phyloP scores from a whole-genome alignment of 805 yeast species.

The Lipomyces anomalus region DNA sequence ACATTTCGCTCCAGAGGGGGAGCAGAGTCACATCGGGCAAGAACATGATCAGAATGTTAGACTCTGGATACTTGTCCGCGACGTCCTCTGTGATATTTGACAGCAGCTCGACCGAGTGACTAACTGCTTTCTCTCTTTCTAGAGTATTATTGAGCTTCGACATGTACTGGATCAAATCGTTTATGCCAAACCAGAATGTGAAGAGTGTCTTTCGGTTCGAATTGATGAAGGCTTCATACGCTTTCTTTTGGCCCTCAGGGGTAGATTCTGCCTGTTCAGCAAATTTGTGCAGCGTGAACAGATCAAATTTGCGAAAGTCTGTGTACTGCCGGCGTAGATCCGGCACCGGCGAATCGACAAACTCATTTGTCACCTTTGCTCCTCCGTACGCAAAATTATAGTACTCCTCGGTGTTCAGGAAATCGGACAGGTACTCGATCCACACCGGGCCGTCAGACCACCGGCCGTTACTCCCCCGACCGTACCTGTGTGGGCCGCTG shows the following conservation, averaged over 20 bases:
- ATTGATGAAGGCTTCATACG: background rate
- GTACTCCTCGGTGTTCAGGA: conserved; percentile 5
- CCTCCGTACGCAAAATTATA: conserved; percentile 21
- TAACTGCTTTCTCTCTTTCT: conserved; percentile 12
- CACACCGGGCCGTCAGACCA: conserved; percentile 22
- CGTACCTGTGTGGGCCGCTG: conserved; percentile 10
- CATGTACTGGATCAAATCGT: conserved; percentile 17
- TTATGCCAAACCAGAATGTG: conserved; percentile 18
- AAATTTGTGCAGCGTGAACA: background rate
- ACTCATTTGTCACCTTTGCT: conserved; percentile 17
- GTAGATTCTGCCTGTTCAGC: no score
- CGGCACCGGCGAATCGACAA: conserved; percentile 18
- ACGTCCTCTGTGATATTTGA: conserved; percentile 8
- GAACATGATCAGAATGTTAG: conserved; percentile 15
- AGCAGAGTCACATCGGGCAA: conserved; percentile 18
- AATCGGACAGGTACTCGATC: conserved; percentile 18
- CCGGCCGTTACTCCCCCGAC: conserved; percentile 16
- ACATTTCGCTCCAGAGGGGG: conserved; percentile 14
- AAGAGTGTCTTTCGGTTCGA: conserved; percentile 12
- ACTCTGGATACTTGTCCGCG: conserved; percentile 11
- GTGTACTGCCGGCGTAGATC: conserved; percentile 10
- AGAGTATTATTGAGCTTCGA: conserved; percentile 1
- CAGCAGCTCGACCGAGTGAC: conserved; percentile 9
- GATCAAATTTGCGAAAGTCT: background rate
- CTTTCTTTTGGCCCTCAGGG: no score